These are phyloP conservation scores for Cytospora piceae DNA, from an alignment of 2,329 filamentous ascomycete species.

Conservation along the genomic window DNA sequence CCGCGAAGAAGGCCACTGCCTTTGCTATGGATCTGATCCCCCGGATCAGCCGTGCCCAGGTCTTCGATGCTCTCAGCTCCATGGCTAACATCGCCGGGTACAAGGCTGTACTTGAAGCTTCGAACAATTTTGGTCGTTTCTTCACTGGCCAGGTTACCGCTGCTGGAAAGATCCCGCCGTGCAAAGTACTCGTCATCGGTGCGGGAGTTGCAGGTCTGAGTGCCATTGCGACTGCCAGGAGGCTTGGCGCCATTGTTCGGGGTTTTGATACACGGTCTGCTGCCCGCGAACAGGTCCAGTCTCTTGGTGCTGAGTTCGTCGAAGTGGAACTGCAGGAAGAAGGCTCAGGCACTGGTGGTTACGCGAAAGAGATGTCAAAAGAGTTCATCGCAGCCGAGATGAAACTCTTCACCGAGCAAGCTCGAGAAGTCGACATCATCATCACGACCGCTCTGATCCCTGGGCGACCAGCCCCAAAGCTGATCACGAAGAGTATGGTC, in stretches of 20 bases:
- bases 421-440: conserved; percentile 86
- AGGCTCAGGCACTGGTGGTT: conserved; percentile 81
- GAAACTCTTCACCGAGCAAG: conserved; percentile 88
- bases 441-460: conserved; percentile 93
- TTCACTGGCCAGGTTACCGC: conserved; percentile 89
- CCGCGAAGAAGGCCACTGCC: conserved; percentile 69
- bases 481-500: conserved; percentile 81
- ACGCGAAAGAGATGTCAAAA: conserved; percentile 93
- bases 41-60: conserved; percentile 84
- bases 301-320: conserved; percentile 85
- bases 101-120: conserved; percentile 87
- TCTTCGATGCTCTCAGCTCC: conserved; percentile 85
- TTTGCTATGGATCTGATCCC: conserved; percentile 96
- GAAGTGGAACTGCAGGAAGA: conserved; percentile 86
- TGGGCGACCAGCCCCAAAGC: conserved; percentile 77
- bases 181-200: conserved; percentile 88
- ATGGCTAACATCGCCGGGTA: conserved; percentile 97
- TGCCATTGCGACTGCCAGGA: conserved; percentile 83
- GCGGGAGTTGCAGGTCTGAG: conserved; percentile 87
- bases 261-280: conserved; percentile 92
- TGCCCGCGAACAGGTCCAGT: conserved; percentile 86
- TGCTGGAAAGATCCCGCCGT: conserved; percentile 86
- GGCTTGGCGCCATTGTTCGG: conserved; percentile 86
- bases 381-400: conserved; percentile 93
- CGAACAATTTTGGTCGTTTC: conserved; percentile 86